Evolutionary conservation across 495 filamentous ascomycete genomes (phyloP).

Genomic region (Xeromyces bisporus): DNA sequence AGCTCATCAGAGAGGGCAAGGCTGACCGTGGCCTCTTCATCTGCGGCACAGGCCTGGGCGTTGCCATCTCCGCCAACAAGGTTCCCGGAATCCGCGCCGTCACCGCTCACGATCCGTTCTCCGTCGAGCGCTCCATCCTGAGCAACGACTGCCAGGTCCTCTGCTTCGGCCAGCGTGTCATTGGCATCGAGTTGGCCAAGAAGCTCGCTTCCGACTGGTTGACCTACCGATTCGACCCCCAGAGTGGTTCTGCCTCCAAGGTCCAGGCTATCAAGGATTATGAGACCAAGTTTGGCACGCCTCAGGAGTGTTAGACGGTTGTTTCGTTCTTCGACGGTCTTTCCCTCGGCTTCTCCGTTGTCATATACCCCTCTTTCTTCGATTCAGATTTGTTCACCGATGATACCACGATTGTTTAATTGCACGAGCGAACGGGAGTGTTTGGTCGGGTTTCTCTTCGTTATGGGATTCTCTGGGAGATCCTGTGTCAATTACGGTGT

Average conservation of each 20-base stretch:
- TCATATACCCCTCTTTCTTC: no score
- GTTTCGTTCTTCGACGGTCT: no score
- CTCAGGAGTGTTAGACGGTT: no score
- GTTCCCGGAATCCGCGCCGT: conserved; percentile 72
- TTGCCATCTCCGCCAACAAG: conserved; percentile 78
- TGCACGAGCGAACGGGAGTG: no score
- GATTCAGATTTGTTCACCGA: no score
- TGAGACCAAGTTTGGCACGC: conserved; percentile 42
- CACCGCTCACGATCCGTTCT: conserved; percentile 74
- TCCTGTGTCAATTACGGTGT: no score
- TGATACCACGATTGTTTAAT: no score
- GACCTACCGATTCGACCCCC: conserved; percentile 63
- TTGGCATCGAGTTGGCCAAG: conserved; percentile 64
- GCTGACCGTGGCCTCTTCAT: conserved; percentile 69
- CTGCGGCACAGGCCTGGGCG: conserved; percentile 74
- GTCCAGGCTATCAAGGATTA: conserved; percentile 59
- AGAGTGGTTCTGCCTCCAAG: conserved; percentile 54
- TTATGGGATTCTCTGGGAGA: no score
- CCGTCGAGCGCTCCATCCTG: conserved; percentile 62
- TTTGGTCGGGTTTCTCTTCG: no score
- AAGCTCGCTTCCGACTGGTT: conserved; percentile 68
- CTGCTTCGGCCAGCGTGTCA: conserved; percentile 73
- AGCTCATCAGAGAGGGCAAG: conserved; percentile 48
- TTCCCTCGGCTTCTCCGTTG: no score
- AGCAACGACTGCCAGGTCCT: conserved; percentile 81